phyloP scores from a whole-genome alignment of 768 basidiomycete species.

The Pulveroboletus ravenelii region DNA sequence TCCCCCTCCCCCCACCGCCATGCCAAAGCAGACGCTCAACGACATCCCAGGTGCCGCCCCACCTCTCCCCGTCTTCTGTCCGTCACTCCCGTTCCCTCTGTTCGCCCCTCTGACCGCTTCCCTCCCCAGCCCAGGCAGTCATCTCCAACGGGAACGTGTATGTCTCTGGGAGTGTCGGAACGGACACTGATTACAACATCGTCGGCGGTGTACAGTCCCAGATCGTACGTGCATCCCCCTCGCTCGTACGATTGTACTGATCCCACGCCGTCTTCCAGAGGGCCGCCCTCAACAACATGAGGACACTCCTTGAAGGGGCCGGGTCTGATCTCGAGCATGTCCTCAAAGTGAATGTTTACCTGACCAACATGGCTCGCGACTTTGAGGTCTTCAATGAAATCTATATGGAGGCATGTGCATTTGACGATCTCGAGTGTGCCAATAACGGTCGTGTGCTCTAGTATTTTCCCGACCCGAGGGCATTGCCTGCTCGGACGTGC shows the following conservation, averaged over 20 bases:
- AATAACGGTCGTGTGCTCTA: slow-evolving; percentile 16
- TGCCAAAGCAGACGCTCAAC: slow-evolving; percentile 30
- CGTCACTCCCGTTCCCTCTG: not conserved
- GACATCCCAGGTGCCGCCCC: slow-evolving; percentile 28
- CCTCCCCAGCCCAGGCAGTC: slow-evolving; percentile 33
- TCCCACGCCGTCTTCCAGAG: slow-evolving; percentile 19
- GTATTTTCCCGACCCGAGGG: slow-evolving; percentile 42
- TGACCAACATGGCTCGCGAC: slow-evolving; percentile 35
- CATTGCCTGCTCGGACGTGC: slow-evolving; percentile 54
- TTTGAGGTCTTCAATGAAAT: slow-evolving; percentile 37
- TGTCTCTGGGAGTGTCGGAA: slow-evolving; percentile 40
- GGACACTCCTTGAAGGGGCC: slow-evolving; percentile 33
- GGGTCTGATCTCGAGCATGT: slow-evolving; percentile 36
- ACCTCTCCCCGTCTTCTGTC: slow-evolving; percentile 34
- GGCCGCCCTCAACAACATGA: slow-evolving; percentile 37
- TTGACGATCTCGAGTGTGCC: not conserved
- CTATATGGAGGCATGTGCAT: slow-evolving; percentile 30
- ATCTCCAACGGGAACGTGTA: slow-evolving; percentile 34
- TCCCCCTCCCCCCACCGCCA: not conserved
- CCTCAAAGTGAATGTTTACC: slow-evolving; percentile 39
- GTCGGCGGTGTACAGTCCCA: slow-evolving; percentile 36
- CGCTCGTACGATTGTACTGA: not conserved
- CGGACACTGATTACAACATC: slow-evolving; percentile 27
- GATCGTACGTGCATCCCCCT: slow-evolving; percentile 27
- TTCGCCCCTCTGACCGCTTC: not conserved